Evolutionary conservation across 176 grass and related monocot species (phyloP), one percentile per base, ranked within the genome.

Genomic region (Zizania latifolia): DNA sequence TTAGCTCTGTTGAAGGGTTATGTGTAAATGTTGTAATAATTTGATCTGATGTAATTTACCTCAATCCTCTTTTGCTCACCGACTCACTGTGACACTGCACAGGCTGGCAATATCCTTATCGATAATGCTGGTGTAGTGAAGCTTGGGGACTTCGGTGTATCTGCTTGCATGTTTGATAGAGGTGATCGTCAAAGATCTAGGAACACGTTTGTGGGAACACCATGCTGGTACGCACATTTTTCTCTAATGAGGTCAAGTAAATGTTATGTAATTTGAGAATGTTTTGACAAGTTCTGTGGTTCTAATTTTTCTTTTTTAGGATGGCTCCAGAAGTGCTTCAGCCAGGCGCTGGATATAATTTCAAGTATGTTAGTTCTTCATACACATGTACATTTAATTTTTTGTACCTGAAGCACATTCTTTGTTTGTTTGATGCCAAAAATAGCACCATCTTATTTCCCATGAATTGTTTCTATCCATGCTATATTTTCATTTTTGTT

Each of bases 241-340:
- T 76, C 70, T 16, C 34, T 55, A 21, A 32, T 65, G 44, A 19
- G 16, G 32, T 76, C 29, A 48, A 57, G 31, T 69, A 53, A 73
- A 70, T 61, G n/a, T 30, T 71, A 35, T 77, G 8, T 51, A 55
- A 34, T 1, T 68, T 43, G 21, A 37, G 21, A 54, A 26, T 75
- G 71, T 54, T 77, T 77, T 85, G 21, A 76, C 34, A 38, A 72
- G 14, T 83, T 79, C 59, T 72, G 39, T 27, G 2, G 2, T 50
- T 19, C 27, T 60, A 37, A 22, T 85, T 74, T 87, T 84, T 26
- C n/a, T 70, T 59, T 59, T 79, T 17, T 90, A 99, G 95, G 95
- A 99, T 99, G 95, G 95, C 95, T 58, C 95, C 95, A 57, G 95
- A 99, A 85, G 95, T 99, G 31, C 84, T 99, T 45, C 95, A 99